A percentile compares a stretch with the other conserved stretches of the same genome.
Conservation (phyloP, 306 rosid species). For the Cicer arietinum region DNA sequence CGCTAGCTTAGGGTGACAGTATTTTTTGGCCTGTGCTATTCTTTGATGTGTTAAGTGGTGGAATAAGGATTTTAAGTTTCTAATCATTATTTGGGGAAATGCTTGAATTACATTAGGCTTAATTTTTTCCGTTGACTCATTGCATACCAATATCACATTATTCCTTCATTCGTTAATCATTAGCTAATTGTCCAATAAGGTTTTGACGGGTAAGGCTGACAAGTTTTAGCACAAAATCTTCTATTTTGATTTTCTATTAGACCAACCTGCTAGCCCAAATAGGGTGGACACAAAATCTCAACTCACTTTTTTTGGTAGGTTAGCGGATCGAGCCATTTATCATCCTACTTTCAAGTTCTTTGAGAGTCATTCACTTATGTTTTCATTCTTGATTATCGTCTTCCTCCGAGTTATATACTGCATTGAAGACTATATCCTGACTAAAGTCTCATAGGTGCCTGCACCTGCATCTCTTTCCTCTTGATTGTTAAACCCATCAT, state of each 20-base stretch:
- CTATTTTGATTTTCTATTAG: too few species aligned
- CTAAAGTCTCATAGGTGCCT: neutral
- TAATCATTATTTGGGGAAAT: constrained; percentile 16
- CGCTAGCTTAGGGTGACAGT: constrained; percentile 34
- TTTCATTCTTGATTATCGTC: neutral
- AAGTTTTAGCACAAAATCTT: too few species aligned
- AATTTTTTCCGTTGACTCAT: neutral
- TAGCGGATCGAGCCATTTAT: neutral
- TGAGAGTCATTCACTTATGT: neutral
- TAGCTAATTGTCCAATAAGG: constrained; percentile 28
- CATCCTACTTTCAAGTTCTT: neutral
- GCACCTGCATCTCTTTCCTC: neutral
- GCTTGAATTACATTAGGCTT: constrained; percentile 20
- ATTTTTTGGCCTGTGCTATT: constrained; percentile 33
- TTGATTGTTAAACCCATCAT: neutral
- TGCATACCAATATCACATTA: constrained; percentile 19
- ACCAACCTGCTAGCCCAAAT: too few species aligned
- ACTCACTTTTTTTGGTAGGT: too few species aligned
- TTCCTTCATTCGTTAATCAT: constrained; percentile 37
- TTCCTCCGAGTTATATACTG: too few species aligned
- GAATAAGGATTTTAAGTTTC: constrained; percentile 42
- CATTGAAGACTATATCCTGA: neutral
- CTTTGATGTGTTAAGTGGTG: constrained; percentile 35
- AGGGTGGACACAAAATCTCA: too few species aligned
- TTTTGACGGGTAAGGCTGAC: too few species aligned